Conservation (phyloP, 2,329 filamentous ascomycete genomes). For the Colletotrichum lindemuthianum region DNA sequence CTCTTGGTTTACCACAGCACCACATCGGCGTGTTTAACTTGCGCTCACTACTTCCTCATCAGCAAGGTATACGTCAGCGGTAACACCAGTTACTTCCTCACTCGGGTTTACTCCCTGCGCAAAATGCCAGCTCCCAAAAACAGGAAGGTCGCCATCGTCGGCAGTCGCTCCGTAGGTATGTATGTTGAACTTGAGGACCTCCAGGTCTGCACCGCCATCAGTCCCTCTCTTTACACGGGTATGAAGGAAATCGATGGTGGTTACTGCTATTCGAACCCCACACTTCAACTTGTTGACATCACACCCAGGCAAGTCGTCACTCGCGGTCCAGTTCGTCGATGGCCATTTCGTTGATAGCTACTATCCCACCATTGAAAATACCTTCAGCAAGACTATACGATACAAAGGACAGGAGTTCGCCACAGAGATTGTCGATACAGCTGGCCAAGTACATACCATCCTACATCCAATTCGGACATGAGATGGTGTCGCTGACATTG, state of each 20-base stretch:
- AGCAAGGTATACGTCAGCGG: too few species aligned
- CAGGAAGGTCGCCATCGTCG: constrained; percentile 94
- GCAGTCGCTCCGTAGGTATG: constrained; percentile 84
- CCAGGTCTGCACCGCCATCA: constrained; percentile 2
- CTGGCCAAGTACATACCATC: constrained; percentile 76
- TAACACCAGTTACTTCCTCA: too few species aligned
- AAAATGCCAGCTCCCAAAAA: constrained; percentile 81
- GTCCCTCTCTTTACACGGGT: neutral
- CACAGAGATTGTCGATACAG: constrained; percentile 98
- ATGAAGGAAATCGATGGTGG: neutral
- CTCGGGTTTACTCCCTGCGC: neutral
- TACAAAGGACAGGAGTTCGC: constrained; percentile 93
- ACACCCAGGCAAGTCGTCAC: constrained; percentile 87
- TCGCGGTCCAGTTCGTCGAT: constrained; percentile 97
- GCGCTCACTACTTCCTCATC: too few species aligned
- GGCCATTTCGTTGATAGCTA: constrained; percentile 99
- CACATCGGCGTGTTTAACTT: too few species aligned
- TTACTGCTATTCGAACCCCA: too few species aligned
- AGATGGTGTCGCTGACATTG: constrained; percentile 30
- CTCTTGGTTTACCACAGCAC: too few species aligned
- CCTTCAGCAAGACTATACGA: constrained; percentile 94
- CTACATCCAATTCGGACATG: neutral
- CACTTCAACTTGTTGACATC: neutral
- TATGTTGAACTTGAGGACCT: constrained; percentile 44
- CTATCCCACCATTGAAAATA: constrained; percentile 99